These are phyloP conservation scores for Sanguinoderma infundibulare DNA, from an alignment of 1,284 basidiomycete species.

Conservation along the genomic window DNA sequence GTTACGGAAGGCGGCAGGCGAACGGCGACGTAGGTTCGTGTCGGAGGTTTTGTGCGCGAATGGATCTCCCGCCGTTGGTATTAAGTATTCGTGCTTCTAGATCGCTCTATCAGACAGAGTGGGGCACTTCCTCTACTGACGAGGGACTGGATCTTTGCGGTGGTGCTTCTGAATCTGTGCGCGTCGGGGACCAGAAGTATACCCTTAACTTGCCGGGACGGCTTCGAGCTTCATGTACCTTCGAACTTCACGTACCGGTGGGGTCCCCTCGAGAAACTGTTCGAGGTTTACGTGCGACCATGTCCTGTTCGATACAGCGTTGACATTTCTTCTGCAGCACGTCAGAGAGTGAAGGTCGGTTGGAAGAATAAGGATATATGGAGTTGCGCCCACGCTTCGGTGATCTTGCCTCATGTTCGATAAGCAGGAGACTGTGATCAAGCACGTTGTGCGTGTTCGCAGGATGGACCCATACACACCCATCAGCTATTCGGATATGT, in stretches of 20 bases:
- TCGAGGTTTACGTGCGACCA: background rate
- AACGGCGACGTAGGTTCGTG: background rate
- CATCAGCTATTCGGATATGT: slow-evolving; percentile 6
- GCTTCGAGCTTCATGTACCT: background rate
- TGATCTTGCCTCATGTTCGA: background rate
- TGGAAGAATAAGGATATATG: background rate
- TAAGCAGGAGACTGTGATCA: background rate
- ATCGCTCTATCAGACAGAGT: background rate
- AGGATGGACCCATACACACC: slow-evolving; percentile 6
- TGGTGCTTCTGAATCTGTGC: background rate
- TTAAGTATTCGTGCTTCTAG: background rate
- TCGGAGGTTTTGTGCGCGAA: background rate
- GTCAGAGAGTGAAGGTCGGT: background rate
- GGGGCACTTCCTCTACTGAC: background rate
- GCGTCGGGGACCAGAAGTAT: background rate
- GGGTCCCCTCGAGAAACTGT: no score
- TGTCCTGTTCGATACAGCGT: background rate
- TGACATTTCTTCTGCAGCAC: background rate
- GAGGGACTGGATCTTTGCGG: background rate
- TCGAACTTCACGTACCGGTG: background rate
- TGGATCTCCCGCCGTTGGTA: background rate
- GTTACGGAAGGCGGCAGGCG: background rate
- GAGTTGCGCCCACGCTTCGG: background rate
- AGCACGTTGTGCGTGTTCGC: background rate
- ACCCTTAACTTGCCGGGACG: background rate